These are phyloP conservation scores for Chamaecrista fasciculata DNA, from an alignment of 306 rosid genomes.

Conservation along the genomic window DNA sequence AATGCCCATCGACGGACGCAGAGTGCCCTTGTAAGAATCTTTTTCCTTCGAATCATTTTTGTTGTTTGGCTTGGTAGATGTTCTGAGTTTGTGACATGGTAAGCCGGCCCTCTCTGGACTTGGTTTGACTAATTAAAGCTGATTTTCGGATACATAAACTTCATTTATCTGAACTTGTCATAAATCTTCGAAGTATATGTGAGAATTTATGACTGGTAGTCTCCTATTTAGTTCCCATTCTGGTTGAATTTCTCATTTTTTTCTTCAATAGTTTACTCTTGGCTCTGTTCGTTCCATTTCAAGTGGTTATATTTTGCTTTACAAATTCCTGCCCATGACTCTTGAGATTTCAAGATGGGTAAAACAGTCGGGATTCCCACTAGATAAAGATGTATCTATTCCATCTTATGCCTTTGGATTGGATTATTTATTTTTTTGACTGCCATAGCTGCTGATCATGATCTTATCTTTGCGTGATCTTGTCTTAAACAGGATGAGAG, in stretches of 20 bases:
- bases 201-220: slow-evolving; percentile 14
- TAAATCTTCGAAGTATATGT: slow-evolving; percentile 17
- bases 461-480: slow-evolving; percentile 17
- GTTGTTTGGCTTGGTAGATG: not conserved
- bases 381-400: not conserved
- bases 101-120: slow-evolving; percentile 30
- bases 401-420: slow-evolving; percentile 3
- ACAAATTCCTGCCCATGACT: not conserved
- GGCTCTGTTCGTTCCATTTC: not conserved
- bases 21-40: slow-evolving; percentile 75
- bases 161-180: slow-evolving; percentile 23
- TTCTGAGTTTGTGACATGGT: slow-evolving; percentile 1
- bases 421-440: not conserved
- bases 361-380: not conserved
- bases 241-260: slow-evolving; percentile 10
- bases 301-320: not conserved
- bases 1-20: slow-evolving; percentile 83
- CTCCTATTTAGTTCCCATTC: not conserved
- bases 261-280: not conserved
- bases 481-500: slow-evolving; percentile 65
- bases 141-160: not conserved
- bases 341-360: slow-evolving; percentile 18
- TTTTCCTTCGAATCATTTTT: not conserved
- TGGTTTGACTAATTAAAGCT: slow-evolving; percentile 38
- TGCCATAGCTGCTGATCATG: slow-evolving; percentile 11